Percentiles rank a stretch among this genome's conserved stretches.
Evolutionary conservation across 148 eudicot species (phyloP).

Genomic region (Rhododendron ferrugineum): DNA sequence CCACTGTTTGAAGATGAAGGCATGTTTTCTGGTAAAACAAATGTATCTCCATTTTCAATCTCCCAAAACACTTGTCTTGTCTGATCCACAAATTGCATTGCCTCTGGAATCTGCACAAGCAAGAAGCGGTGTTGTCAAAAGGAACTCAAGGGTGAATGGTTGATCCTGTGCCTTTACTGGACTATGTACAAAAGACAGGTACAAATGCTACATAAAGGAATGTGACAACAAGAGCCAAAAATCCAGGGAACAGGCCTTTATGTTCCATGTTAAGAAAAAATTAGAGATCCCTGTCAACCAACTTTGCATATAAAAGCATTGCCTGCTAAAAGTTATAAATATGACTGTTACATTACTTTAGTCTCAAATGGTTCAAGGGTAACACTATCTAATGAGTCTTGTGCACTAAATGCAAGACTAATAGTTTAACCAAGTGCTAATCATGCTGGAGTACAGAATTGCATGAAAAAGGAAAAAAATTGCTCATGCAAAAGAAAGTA

Average conservation of each 20-base stretch:
- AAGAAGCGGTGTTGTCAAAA: slow-evolving; percentile 11
- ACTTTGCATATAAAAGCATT: background rate
- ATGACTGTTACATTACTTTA: background rate
- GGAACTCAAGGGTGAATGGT: background rate
- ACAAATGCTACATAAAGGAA: background rate
- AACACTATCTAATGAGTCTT: background rate
- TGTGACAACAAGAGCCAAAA: background rate
- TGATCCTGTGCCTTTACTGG: background rate
- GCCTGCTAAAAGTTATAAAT: background rate
- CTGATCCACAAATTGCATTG: slow-evolving; percentile 46
- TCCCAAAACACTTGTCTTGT: slow-evolving; percentile 32
- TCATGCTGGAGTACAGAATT: background rate
- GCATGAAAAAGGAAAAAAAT: background rate
- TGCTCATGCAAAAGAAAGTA: background rate
- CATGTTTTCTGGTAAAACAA: slow-evolving; percentile 22
- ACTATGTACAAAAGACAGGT: background rate
- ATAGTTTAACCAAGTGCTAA: background rate
- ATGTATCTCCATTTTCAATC: slow-evolving; percentile 13
- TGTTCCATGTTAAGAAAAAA: background rate
- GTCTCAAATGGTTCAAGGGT: slow-evolving; percentile 1
- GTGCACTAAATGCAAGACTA: background rate
- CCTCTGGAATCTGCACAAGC: slow-evolving; percentile 49
- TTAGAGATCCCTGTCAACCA: background rate
- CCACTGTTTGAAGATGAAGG: slow-evolving; percentile 34
- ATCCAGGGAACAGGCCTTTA: background rate